Evolutionary conservation across 2,329 filamentous ascomycete species (phyloP), one percentile per base, ranked within the genome.

Genomic region (Paecilomyces formosus): DNA sequence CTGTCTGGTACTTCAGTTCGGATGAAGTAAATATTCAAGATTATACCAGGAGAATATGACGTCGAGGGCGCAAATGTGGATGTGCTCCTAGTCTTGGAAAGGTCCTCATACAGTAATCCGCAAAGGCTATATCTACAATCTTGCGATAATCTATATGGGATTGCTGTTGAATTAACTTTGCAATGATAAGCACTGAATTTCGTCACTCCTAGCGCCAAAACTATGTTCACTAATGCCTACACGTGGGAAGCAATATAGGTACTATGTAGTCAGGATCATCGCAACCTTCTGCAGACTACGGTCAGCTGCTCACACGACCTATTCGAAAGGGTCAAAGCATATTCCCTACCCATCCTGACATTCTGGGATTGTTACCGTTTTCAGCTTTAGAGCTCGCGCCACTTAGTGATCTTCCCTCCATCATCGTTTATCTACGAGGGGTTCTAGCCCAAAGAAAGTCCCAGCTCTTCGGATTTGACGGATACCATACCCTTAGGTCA

Each of bases 161-260:
- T 21, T 45, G 39, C n/a, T 18, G 2, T 18, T 31, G n/a, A 45
- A 18, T 45, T 45, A 45, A 59, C 57, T 57, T 61, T 26, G 53
- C 18, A 55, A 49, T 61, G 57, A 57, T 57, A 61, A 50, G 58
- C 18, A 49, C 30, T 22, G 35, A 53, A 31, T 31, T 13, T 35
- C 21, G 31, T 22, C 49, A 11, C 39, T 18, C 8, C n/a, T 21
- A 45, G n/a, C 15, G 39, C 35, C 35, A 45, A 5, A n/a, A 45
- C 35, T n/a, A 45, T 45, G 15, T 18, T 45, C 39, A 21, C 39
- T 21, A 45, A 18, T 5, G 13, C 18, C 18, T 18, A 45, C 39
- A 45, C 39, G 5, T 7, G 39, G 13, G 15, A 45, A 45, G 18
- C 15, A 18, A 45, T 45, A n/a, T n/a, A 45, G 18, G 39, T n/a